Evolutionary conservation across 495 filamentous ascomycete species (phyloP).

Genomic region (Tuber melanosporum): DNA sequence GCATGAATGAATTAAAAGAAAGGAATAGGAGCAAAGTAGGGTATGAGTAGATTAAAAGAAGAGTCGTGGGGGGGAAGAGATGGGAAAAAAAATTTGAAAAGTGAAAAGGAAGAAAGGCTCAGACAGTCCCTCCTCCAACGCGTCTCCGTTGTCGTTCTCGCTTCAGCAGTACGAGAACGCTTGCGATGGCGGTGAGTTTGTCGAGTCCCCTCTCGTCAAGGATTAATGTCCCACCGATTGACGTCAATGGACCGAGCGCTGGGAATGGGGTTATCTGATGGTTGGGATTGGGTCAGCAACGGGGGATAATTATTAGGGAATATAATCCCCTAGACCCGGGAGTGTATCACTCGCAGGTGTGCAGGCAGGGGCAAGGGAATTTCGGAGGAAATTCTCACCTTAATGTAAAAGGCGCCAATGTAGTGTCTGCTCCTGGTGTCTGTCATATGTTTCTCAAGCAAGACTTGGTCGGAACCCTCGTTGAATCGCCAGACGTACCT

Average conservation of each 20-base stretch:
- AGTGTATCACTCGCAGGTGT: not conserved
- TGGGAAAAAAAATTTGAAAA: not conserved
- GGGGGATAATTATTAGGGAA: not conserved
- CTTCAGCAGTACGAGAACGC: slow-evolving; percentile 31
- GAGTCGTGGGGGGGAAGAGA: not conserved
- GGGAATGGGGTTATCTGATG: not conserved
- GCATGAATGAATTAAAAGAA: not conserved
- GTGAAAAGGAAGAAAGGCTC: not conserved
- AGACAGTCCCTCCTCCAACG: slow-evolving; percentile 21
- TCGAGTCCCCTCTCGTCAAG: slow-evolving; percentile 35
- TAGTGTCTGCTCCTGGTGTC: slow-evolving; percentile 22
- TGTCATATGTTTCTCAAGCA: slow-evolving; percentile 14
- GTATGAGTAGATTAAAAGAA: not conserved
- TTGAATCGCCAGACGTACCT: slow-evolving; percentile 17
- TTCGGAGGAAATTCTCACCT: slow-evolving; percentile 21
- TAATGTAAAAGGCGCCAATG: slow-evolving; percentile 32
- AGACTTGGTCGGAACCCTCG: slow-evolving; percentile 5
- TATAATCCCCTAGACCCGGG: not conserved
- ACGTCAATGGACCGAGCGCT: slow-evolving; percentile 13
- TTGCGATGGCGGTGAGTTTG: slow-evolving; percentile 22
- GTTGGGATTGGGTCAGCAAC: not conserved
- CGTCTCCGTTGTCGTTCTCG: slow-evolving; percentile 34
- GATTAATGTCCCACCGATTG: slow-evolving; percentile 31
- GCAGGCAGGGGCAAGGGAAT: not conserved
- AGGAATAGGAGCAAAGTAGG: not conserved